These are phyloP conservation scores for Ogataea paradorogensis DNA, from an alignment of 805 yeast species.

Conservation along the genomic window DNA sequence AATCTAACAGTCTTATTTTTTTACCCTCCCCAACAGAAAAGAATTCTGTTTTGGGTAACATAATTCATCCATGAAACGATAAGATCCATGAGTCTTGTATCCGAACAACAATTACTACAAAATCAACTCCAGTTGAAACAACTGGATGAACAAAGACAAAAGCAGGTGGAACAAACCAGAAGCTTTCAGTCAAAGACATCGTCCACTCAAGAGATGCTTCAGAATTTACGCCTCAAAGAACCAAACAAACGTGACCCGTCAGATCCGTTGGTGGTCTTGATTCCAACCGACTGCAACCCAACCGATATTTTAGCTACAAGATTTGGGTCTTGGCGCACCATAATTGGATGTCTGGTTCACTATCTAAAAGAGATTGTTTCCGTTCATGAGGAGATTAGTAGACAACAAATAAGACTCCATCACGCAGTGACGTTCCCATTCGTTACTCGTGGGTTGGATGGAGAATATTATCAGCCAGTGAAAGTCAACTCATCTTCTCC, in stretches of 20 bases:
- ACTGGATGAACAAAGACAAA: conserved; percentile 41
- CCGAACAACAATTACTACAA: conserved; percentile 44
- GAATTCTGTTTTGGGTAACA: conserved; percentile 7
- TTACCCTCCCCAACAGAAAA: conserved; percentile 12
- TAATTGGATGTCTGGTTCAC: conserved; percentile 68
- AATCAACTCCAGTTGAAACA: conserved; percentile 46
- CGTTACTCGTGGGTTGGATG: conserved; percentile 42
- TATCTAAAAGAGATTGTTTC: conserved; percentile 78
- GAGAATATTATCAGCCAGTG: conserved; percentile 38
- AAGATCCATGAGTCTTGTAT: conserved; percentile 32
- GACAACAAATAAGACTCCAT: conserved; percentile 77
- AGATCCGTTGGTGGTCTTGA: conserved; percentile 45
- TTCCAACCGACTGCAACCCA: conserved; percentile 69
- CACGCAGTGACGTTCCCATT: conserved; percentile 67
- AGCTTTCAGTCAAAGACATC: conserved; percentile 36
- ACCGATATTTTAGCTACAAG: conserved; percentile 83
- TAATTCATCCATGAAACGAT: conserved; percentile 9
- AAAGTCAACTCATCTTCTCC: conserved; percentile 21
- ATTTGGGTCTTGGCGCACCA: conserved; percentile 81
- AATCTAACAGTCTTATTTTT: background rate
- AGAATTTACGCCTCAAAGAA: conserved; percentile 22
- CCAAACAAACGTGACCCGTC: conserved; percentile 38
- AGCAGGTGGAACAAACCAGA: conserved; percentile 42
- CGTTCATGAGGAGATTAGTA: conserved; percentile 83
- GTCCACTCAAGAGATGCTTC: conserved; percentile 30